phyloP scores from a whole-genome alignment of 371 early-diverging fungal genomes.

The Coemansia sp. region DNA sequence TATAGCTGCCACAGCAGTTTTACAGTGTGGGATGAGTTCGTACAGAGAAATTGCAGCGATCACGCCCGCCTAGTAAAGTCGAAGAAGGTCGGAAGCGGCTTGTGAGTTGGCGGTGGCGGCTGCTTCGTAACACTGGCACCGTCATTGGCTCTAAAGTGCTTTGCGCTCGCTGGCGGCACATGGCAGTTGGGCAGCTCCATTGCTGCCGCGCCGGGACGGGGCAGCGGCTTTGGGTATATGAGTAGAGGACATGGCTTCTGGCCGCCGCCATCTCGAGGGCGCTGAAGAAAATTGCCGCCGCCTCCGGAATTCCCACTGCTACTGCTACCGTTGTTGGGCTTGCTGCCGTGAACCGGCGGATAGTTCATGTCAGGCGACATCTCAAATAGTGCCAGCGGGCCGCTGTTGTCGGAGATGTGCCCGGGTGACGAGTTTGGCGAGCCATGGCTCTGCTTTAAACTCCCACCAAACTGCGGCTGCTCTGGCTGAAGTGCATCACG shows the following conservation, averaged over 20 bases:
- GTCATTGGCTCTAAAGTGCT: not conserved
- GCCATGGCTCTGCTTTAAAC: not conserved
- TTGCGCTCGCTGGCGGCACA: not conserved
- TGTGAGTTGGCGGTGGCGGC: conserved; percentile 1
- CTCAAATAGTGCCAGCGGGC: conserved; percentile 34
- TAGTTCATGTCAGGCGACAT: conserved; percentile 43
- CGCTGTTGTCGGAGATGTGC: conserved; percentile 24
- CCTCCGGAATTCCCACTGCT: not conserved
- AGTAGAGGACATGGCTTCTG: conserved; percentile 11
- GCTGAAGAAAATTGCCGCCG: not conserved
- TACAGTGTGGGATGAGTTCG: not conserved
- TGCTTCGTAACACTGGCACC: not conserved
- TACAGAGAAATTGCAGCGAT: not conserved
- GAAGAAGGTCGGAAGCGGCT: conserved; percentile 17
- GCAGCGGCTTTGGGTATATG: conserved; percentile 38
- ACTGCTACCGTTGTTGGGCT: not conserved
- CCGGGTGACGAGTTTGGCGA: conserved; percentile 1
- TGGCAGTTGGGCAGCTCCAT: conserved; percentile 1
- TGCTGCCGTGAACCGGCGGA: conserved; percentile 4
- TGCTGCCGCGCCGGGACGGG: conserved; percentile 32
- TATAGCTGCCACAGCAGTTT: not conserved
- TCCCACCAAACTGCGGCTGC: not conserved
- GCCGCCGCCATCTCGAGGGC: not conserved
- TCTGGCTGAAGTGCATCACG: conserved; percentile 1
- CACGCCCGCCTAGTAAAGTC: conserved; percentile 16